Percentiles rank a stretch among this genome's conserved stretches.
These are phyloP conservation scores for Anthracocystis setariae DNA, from an alignment of 1,284 basidiomycete genomes.

Conservation along the genomic window DNA sequence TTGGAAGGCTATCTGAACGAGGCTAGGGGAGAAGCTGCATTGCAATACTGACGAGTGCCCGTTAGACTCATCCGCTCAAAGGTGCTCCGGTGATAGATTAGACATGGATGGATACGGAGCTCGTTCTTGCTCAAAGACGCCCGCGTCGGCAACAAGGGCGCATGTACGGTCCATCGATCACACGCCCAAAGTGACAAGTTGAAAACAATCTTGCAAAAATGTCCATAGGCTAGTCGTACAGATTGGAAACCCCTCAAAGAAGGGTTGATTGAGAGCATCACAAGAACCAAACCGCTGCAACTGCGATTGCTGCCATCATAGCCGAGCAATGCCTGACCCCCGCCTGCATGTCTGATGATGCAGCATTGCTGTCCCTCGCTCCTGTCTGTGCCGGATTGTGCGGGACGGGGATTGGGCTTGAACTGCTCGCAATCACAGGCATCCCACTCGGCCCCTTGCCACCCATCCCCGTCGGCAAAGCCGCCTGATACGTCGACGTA, in stretches of 20 bases:
- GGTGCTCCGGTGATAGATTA: not conserved
- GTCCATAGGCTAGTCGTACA: conserved; percentile 3
- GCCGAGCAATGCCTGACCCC: not conserved
- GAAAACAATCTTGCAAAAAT: not conserved
- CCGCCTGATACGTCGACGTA: conserved; percentile 11
- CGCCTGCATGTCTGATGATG: not conserved
- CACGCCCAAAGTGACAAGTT: no score
- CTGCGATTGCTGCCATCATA: not conserved
- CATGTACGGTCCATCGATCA: not conserved
- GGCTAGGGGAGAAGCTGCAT: conserved; percentile 16
- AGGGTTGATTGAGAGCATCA: not conserved
- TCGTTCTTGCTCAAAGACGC: not conserved
- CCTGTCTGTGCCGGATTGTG: conserved; percentile 33
- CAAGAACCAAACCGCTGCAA: not conserved
- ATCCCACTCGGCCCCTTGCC: not conserved
- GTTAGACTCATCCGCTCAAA: not conserved
- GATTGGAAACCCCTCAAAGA: not conserved
- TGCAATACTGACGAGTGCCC: conserved; percentile 20
- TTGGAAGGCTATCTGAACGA: conserved; percentile 53
- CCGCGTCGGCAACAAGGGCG: not conserved
- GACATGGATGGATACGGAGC: not conserved
- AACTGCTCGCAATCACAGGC: conserved; percentile 35
- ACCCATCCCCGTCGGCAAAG: conserved; percentile 8
- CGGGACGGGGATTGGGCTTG: conserved; percentile 22
- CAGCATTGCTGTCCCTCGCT: not conserved